Percentiles rank a stretch among this genome's conserved stretches.
phyloP scores from a whole-genome alignment of 768 basidiomycete genomes.

The Pleurotus tuber-regium region DNA sequence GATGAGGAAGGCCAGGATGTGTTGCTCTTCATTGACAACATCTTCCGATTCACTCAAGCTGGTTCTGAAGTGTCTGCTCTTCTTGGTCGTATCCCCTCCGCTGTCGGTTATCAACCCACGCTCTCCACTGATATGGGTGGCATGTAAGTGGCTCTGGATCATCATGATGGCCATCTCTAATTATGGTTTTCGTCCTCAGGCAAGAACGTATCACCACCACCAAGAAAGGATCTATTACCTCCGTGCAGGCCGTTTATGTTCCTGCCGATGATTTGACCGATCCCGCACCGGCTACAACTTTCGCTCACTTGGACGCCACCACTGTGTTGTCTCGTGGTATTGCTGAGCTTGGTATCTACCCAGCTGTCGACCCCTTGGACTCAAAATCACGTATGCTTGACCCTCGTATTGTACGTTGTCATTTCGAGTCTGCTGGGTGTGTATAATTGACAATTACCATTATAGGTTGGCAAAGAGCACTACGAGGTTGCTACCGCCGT shows the following conservation, averaged over 20 bases:
- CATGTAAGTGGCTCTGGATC: slow-evolving; percentile 60
- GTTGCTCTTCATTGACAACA: slow-evolving; percentile 99
- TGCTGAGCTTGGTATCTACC: slow-evolving; percentile 99
- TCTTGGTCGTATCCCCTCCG: slow-evolving; percentile 99
- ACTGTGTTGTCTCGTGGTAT: slow-evolving; percentile 99
- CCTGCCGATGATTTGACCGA: slow-evolving; percentile 99
- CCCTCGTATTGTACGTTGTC: slow-evolving; percentile 87
- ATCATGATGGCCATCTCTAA: not conserved
- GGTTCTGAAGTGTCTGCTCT: slow-evolving; percentile 99
- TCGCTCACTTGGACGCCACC: slow-evolving; percentile 99
- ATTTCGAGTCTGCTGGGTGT: not conserved
- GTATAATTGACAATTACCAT: slow-evolving; percentile 9
- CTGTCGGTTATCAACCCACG: slow-evolving; percentile 99
- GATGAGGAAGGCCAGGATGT: slow-evolving; percentile 99
- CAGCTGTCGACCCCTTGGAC: slow-evolving; percentile 98
- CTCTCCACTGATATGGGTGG: slow-evolving; percentile 99
- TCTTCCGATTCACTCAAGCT: slow-evolving; percentile 99
- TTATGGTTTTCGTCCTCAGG: slow-evolving; percentile 37
- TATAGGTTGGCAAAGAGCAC: slow-evolving; percentile 82
- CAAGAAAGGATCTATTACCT: slow-evolving; percentile 99
- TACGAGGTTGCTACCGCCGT: slow-evolving; percentile 96
- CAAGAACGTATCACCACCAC: slow-evolving; percentile 99
- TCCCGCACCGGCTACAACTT: slow-evolving; percentile 98
- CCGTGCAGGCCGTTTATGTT: slow-evolving; percentile 99
- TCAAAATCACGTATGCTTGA: slow-evolving; percentile 99